phyloP scores from a whole-genome alignment of 2,329 filamentous ascomycete species.

The Alternaria sp. region DNA sequence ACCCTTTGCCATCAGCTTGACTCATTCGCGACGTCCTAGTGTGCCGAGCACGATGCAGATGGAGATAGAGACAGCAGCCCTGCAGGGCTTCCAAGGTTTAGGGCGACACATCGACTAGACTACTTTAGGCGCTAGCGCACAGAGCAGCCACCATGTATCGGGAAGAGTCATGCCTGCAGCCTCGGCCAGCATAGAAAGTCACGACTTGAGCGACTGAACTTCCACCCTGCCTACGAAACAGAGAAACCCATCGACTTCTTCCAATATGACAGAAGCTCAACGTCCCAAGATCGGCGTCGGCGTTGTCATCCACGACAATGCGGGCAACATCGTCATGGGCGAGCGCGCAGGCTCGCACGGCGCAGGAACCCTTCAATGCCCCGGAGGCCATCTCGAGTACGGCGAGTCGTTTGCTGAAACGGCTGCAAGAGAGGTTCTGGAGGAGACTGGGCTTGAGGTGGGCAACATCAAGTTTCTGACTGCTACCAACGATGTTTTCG shows the following conservation, averaged over 20 bases:
- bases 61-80: background rate
- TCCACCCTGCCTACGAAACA: background rate
- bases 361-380: constrained; percentile 68
- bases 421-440: constrained; percentile 69
- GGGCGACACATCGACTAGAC: background rate
- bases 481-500: constrained; percentile 72
- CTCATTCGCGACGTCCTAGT: background rate
- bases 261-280: constrained; percentile 26
- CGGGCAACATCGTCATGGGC: constrained; percentile 56
- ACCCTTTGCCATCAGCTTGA: background rate
- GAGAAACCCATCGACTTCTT: background rate
- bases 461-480: constrained; percentile 60
- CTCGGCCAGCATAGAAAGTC: background rate
- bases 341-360: constrained; percentile 48
- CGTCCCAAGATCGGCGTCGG: constrained; percentile 56
- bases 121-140: background rate
- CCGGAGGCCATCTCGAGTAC: constrained; percentile 77
- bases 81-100: background rate
- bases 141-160: background rate
- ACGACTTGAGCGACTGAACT: background rate
- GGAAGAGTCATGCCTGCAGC: background rate
- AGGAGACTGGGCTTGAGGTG: constrained; percentile 70
- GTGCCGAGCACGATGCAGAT: background rate
- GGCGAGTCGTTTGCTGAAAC: constrained; percentile 68
- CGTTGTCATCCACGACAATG: constrained; percentile 53